Base-by-base conservation (phyloP, 257 asterid species). In the Eucommia ulmoides region DNA sequence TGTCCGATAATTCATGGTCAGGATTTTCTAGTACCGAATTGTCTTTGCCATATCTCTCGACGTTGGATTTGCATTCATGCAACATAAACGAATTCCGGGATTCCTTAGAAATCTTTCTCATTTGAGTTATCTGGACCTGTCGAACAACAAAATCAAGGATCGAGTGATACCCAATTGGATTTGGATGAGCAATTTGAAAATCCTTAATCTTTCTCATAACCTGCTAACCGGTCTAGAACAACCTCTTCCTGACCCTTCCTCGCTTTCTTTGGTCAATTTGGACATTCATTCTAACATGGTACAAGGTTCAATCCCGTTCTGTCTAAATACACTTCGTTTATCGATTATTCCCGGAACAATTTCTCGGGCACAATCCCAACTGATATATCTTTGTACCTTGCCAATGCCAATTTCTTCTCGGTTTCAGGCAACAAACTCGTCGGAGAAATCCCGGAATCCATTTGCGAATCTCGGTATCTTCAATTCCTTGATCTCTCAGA, bases 401-500 rank as follows among this genome's bases (percentile, higher is more conserved):
- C 19, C 7, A 1, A 1, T 8, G 52, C 53, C 5, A 1, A 8
- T 33, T 79, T 66, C 55, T 61, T 76, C 49, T 72, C 80, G 21
- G 45, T 69, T 19, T 68, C 83, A 65, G 66, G 53, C 29, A 76
- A 73, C 33, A 20, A 21, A 23, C 35, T 72, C 10, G 49, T 21
- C 2, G 83, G 80, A 45, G 15, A 44, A 23, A 57, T 76, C 38
- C 77, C 83, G 5, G 8, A 15, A 19, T 76, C 78, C 20, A 63
- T 76, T n/a, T 73, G 80, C 63, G 41, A 44, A 21, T 55, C 69
- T 22, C 41, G 15, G 15, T 20, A 52, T 38, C 73, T 73, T 54
- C 73, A 51, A 66, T 77, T 76, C 52, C 80, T 76, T 16, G 77
- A 76, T 20, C 24, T 76, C 49, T 76, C 84, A 0, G 23, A 14